Evolutionary conservation across 2,329 filamentous ascomycete species (phyloP), one percentile per base, ranked within the genome.

Genomic region (Xylaria sp.): DNA sequence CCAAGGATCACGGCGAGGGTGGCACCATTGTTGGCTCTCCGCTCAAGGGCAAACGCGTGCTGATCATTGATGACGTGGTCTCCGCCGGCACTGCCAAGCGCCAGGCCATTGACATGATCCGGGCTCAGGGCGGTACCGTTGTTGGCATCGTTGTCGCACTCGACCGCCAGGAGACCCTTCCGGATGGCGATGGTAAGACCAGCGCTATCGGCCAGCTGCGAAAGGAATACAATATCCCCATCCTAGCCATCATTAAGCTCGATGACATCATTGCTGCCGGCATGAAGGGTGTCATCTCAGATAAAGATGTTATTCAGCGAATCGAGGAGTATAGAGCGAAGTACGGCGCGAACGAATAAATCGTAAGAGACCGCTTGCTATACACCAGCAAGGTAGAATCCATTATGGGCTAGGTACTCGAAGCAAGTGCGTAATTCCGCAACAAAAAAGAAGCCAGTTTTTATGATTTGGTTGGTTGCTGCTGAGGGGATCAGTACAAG

Each of bases 1-100:
- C 91, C 77, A 98, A 98, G 85, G 92, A 94, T 78, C 95, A 98
- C 80, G 95, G 96, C 54, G 96, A 99, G 82, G 95, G 95, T 41
- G 95, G 96, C 54, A 92, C 89, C 79, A 97, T 98, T 76, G 94
- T 98, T 15, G 96, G 96, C 12, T 92, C 94, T 37, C 87, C 91
- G 7, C 84, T 98, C 62, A 92, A 92, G 82, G 94, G 93, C 63
- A 94, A 96, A 87, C 89, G 88, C 69, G 90, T 98, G 18, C 86
- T 99, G 41, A 92, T 99, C 75, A 91, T 99, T 50, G 96, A 99
- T 84, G 96, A 98, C 82, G 95, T 99, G 66, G 95, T 98, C 77
- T 98, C 94, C 0, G 95, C 94, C 0, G 96, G 96, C 34, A 98
- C 94, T 1, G 96, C 96, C 50, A 94, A 98, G 84, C 88, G 94